These are phyloP conservation scores for Syzygium aromaticum DNA, from an alignment of 345 rosid genomes.

Conservation along the genomic window DNA sequence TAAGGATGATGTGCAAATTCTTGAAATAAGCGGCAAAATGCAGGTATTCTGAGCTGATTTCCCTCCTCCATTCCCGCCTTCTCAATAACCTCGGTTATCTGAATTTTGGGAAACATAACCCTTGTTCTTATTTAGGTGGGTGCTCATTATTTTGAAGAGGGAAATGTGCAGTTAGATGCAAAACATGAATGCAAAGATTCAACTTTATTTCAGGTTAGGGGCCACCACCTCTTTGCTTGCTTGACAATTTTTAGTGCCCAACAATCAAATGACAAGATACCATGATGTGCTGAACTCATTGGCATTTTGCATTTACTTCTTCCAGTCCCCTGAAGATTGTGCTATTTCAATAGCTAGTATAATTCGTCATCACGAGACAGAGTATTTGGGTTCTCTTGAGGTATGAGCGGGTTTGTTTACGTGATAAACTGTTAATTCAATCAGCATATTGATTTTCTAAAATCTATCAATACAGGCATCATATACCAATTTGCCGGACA, in stretches of 20 bases:
- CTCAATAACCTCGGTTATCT: background rate
- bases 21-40: constrained; percentile 65
- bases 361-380: constrained; percentile 84
- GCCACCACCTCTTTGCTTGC: background rate
- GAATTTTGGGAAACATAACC: background rate
- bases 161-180: constrained; percentile 95
- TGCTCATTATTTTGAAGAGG: constrained; percentile 98
- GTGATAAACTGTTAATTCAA: background rate
- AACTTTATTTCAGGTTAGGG: constrained; percentile 70
- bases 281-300: background rate
- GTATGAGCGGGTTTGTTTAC: constrained; percentile 18
- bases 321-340: constrained; percentile 83
- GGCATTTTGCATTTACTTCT: background rate
- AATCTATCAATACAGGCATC: constrained; percentile 46
- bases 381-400: constrained; percentile 86
- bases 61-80: background rate
- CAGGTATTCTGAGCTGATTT: constrained; percentile 42
- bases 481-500: constrained; percentile 84
- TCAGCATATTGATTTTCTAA: constrained; percentile 1
- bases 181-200: constrained; percentile 77
- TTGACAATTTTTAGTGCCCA: background rate
- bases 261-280: background rate
- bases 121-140: constrained; percentile 49
- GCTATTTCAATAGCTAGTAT: constrained; percentile 58
- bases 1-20: constrained; percentile 66